Conservation (phyloP, 106 monocot genomes). For the Dactylorhiza incarnata region DNA sequence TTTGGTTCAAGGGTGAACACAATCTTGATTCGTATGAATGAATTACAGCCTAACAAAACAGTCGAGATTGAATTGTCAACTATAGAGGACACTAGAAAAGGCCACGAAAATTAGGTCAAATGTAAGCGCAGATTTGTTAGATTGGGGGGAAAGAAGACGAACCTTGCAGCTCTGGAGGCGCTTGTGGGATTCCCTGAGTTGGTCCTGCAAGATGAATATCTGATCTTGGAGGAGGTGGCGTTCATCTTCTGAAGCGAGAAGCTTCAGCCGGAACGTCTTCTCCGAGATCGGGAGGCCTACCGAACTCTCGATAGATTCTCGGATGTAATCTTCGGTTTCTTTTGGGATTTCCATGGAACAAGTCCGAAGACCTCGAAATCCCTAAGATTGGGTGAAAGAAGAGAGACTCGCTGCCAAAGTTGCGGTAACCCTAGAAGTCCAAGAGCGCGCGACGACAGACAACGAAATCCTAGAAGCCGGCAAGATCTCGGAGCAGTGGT, state of each 20-base stretch:
- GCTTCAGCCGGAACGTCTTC: conserved; percentile 55
- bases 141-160: not conserved
- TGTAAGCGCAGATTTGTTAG: not conserved
- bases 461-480: not conserved
- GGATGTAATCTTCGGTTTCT: conserved; percentile 69
- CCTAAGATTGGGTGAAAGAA: not conserved
- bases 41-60: too few relatives aligned
- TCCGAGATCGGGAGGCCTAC: conserved; percentile 61
- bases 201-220: conserved; percentile 58
- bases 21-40: too few relatives aligned
- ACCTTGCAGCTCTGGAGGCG: conserved; percentile 56
- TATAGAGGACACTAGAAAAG: not conserved
- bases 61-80: too few relatives aligned
- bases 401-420: not conserved
- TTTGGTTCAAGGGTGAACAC: too few relatives aligned
- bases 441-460: not conserved
- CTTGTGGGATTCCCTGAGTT: conserved; percentile 36
- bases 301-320: conserved; percentile 60
- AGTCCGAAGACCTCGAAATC: not conserved
- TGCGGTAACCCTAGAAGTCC: not conserved
- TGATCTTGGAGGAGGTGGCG: conserved; percentile 74
- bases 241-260: conserved; percentile 63
- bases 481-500: not conserved
- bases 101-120: not conserved
- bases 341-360: conserved; percentile 31